phyloP scores from a whole-genome alignment of 176 grass and related monocot species.

The Carex kokanica region DNA sequence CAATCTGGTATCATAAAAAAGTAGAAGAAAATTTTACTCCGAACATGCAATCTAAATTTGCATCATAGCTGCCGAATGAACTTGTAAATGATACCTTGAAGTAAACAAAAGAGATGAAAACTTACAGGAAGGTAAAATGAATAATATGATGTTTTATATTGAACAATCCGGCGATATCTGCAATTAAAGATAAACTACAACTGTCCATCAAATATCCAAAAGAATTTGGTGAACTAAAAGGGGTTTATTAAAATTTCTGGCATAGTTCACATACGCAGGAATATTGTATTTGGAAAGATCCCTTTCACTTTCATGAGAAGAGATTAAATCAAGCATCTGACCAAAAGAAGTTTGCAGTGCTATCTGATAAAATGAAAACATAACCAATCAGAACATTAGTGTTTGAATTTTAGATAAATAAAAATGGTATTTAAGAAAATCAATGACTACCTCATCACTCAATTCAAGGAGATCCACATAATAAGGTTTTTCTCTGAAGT shows the following conservation, averaged over 20 bases:
- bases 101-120: not conserved
- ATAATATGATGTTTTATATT: conserved; percentile 97
- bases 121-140: conserved; percentile 98
- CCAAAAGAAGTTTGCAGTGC: conserved; percentile 95
- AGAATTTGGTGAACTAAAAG: not conserved
- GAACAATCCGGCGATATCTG: conserved; percentile 86
- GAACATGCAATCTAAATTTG: not conserved
- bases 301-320: conserved; percentile 84
- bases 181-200: conserved; percentile 22
- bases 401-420: not conserved
- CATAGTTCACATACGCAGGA: conserved; percentile 51
- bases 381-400: conserved; percentile 18
- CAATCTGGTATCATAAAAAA: conserved; percentile 54
- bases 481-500: conserved; percentile 86
- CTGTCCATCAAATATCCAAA: conserved; percentile 6
- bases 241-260: not conserved
- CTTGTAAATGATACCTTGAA: not conserved
- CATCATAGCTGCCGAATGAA: not conserved
- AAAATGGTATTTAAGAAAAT: not conserved
- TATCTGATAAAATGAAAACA: conserved; percentile 49
- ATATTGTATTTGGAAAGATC: conserved; percentile 81
- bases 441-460: conserved; percentile 73
- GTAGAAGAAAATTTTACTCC: not conserved
- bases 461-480: conserved; percentile 95
- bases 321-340: conserved; percentile 89